Evolutionary conservation across 345 rosid genomes (phyloP).

Genomic region (Eutrema japonicum): DNA sequence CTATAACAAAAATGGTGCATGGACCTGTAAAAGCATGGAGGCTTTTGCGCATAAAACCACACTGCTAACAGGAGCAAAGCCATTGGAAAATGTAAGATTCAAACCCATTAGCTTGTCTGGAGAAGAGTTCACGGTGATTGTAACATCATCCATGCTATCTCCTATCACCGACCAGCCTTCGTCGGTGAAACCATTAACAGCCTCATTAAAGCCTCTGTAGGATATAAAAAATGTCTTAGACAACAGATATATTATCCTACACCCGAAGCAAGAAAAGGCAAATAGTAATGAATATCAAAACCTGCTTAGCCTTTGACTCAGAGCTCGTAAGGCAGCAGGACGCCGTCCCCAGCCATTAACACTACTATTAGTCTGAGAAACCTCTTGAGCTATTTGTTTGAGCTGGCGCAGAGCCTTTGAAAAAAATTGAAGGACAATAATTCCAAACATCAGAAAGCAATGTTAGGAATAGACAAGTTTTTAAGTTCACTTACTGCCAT

Average conservation of each 20-base stretch:
- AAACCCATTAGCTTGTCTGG: conserved; percentile 95
- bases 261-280: not conserved
- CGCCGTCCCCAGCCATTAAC: conserved; percentile 92
- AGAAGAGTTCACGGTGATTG: conserved; percentile 89
- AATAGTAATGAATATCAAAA: conserved; percentile 29
- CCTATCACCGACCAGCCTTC: conserved; percentile 98
- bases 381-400: conserved; percentile 93
- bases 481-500: conserved; percentile 70
- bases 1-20: conserved; percentile 12
- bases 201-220: conserved; percentile 94
- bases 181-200: conserved; percentile 90
- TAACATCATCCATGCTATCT: conserved; percentile 96
- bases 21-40: conserved; percentile 98
- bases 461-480: not conserved
- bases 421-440: conserved; percentile 9
- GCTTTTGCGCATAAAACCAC: conserved; percentile 95
- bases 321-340: conserved; percentile 91
- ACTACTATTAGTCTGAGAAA: conserved; percentile 74
- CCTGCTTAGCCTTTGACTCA: conserved; percentile 99
- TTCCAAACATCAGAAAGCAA: not conserved
- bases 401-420: conserved; percentile 88
- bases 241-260: conserved; percentile 11
- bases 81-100: conserved; percentile 79
- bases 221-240: conserved; percentile 29
- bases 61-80: conserved; percentile 80